These are phyloP conservation scores for Malbranchea zuffiana DNA, from an alignment of 2,329 filamentous ascomycete genomes.

Conservation along the genomic window DNA sequence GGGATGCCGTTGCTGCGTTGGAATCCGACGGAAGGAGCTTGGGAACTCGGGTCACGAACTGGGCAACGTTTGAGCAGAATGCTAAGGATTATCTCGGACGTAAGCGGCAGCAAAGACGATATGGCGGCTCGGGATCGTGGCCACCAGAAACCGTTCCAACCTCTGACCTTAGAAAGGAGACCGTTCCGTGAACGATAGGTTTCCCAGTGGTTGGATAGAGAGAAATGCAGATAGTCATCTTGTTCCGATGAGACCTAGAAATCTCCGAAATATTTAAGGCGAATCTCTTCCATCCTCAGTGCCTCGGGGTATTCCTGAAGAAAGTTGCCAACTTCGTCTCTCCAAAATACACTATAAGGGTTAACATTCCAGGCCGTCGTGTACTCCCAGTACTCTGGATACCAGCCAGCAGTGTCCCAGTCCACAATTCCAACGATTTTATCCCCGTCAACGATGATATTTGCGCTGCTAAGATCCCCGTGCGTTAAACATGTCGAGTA, in stretches of 20 bases:
- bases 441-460: conserved; percentile 22
- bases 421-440: conserved; percentile 37
- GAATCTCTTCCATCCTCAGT: conserved; percentile 33
- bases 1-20: conserved; percentile 26
- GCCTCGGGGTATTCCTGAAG: conserved; percentile 29
- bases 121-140: conserved; percentile 11
- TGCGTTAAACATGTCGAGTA: conserved; percentile 8
- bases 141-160: conserved; percentile 19
- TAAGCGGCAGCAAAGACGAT: conserved; percentile 24
- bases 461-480: conserved; percentile 15
- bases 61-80: conserved; percentile 27
- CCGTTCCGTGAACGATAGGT: conserved; percentile 12
- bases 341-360: conserved; percentile 21
- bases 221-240: neutral
- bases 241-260: conserved; percentile 14
- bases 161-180: conserved; percentile 21
- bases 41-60: conserved; percentile 29
- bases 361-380: conserved; percentile 28
- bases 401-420: conserved; percentile 38
- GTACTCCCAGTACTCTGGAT: conserved; percentile 38
- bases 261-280: conserved; percentile 30
- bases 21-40: conserved; percentile 28
- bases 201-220: neutral
- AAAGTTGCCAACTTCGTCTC: conserved; percentile 25
- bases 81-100: conserved; percentile 27